phyloP scores from a whole-genome alignment of 345 rosid species.

The Psidium friedrichsthalianum region DNA sequence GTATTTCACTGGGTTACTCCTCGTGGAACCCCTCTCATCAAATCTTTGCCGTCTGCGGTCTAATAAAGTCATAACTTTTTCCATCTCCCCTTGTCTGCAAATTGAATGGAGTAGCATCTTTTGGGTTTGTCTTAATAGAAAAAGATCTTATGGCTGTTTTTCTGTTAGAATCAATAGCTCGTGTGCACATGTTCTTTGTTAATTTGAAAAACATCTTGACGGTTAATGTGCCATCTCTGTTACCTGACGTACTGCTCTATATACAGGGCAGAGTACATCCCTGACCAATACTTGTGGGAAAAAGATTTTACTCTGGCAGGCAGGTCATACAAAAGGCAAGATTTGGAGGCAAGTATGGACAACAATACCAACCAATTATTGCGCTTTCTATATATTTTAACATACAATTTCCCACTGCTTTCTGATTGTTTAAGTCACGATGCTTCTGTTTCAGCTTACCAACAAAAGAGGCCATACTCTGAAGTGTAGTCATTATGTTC shows the following conservation, averaged over 20 bases:
- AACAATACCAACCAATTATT: neutral
- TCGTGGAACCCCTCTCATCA: neutral
- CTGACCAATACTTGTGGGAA: conserved; percentile 89
- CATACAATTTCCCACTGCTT: neutral
- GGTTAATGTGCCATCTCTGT: neutral
- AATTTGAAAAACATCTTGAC: neutral
- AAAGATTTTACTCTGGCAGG: conserved; percentile 74
- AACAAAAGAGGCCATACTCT: conserved; percentile 69
- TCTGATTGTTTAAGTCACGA: neutral
- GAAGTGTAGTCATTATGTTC: conserved; percentile 84
- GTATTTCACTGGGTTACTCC: neutral
- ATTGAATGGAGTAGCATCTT: neutral
- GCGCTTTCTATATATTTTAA: neutral
- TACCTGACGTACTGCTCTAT: neutral
- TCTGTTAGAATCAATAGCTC: neutral
- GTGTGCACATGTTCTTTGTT: neutral
- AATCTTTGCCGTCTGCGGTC: neutral
- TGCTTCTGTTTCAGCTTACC: conserved; percentile 49
- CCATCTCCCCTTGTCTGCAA: neutral
- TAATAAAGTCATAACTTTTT: neutral
- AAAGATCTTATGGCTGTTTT: neutral
- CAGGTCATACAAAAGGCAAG: conserved; percentile 74
- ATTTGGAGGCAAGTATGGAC: conserved; percentile 88
- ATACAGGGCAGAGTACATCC: conserved; percentile 83
- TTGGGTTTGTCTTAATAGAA: neutral